Evolutionary conservation across 1,284 basidiomycete species (phyloP).

Genomic region (Trametes hirsuta): DNA sequence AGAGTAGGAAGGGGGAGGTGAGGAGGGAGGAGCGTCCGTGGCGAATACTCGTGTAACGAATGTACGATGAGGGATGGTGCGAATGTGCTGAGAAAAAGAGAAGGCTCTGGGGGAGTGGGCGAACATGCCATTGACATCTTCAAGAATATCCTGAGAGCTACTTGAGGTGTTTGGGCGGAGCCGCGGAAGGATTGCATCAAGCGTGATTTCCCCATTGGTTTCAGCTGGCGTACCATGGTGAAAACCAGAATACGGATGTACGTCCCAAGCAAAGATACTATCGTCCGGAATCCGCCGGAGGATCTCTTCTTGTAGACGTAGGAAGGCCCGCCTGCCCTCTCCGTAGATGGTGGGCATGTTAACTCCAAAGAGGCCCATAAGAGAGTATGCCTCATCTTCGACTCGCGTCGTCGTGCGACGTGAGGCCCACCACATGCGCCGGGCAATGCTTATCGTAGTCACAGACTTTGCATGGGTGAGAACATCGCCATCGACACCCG

Average conservation of each 20-base stretch:
- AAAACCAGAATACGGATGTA: slow-evolving; percentile 11
- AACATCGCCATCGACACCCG: slow-evolving; percentile 13
- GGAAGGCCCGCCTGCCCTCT: slow-evolving; percentile 19
- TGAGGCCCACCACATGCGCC: slow-evolving; percentile 24
- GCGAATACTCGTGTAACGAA: no score
- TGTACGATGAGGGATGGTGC: no score
- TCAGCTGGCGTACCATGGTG: no score
- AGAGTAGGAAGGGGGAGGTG: no score
- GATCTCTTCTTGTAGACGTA: slow-evolving; percentile 24
- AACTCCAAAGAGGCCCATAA: slow-evolving; percentile 25
- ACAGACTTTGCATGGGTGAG: slow-evolving; percentile 9
- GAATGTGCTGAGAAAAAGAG: no score
- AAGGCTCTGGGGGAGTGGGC: no score
- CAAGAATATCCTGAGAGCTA: no score
- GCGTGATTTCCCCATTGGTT: no score
- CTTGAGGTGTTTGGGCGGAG: no score
- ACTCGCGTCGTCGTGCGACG: slow-evolving; percentile 21
- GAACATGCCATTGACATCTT: no score
- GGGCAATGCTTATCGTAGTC: slow-evolving; percentile 19
- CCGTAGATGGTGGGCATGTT: slow-evolving; percentile 25
- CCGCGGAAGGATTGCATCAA: no score
- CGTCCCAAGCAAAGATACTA: slow-evolving; percentile 25
- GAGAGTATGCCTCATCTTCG: slow-evolving; percentile 24
- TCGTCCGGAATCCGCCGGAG: slow-evolving; percentile 21
- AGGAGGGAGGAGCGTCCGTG: no score